A percentile compares a stretch with the other conserved stretches of the same genome.
Conservation (phyloP, 768 basidiomycete genomes). For the Pleurotus ostreatus region DNA sequence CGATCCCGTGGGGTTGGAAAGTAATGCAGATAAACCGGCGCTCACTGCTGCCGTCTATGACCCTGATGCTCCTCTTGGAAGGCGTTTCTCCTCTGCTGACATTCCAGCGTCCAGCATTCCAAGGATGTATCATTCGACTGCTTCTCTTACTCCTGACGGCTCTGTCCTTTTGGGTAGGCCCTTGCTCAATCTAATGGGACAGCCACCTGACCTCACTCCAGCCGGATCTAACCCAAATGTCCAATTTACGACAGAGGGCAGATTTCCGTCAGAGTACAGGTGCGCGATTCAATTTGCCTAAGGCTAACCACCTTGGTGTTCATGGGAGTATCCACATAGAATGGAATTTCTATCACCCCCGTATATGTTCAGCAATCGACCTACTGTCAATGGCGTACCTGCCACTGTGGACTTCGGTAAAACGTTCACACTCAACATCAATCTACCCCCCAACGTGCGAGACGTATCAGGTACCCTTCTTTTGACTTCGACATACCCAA, state of each 20-base stretch:
- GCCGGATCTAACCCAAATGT: conserved; percentile 46
- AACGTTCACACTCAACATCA: conserved; percentile 29
- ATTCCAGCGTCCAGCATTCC: conserved; percentile 25
- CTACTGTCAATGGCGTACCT: conserved; percentile 28
- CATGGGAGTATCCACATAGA: not conserved
- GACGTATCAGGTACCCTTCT: conserved; percentile 23
- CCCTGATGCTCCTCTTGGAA: conserved; percentile 22
- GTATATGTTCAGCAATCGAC: conserved; percentile 33
- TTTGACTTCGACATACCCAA: not conserved
- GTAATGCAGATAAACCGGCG: conserved; percentile 36
- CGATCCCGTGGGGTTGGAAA: conserved; percentile 26
- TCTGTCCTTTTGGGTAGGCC: conserved; percentile 22
- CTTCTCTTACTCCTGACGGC: conserved; percentile 25
- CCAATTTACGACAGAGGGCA: conserved; percentile 19
- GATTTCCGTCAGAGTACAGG: conserved; percentile 31
- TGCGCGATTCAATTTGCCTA: not conserved
- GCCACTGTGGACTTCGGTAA: conserved; percentile 32
- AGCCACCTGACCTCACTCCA: conserved; percentile 10
- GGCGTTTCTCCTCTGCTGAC: conserved; percentile 25
- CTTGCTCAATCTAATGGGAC: not conserved
- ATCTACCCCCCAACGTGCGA: conserved; percentile 24
- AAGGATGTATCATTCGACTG: conserved; percentile 32
- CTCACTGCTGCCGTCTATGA: conserved; percentile 28
- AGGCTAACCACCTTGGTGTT: not conserved
- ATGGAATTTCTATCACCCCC: conserved; percentile 39